Conservation (phyloP, 768 basidiomycete genomes). For the Boletus pseudopeckii region DNA sequence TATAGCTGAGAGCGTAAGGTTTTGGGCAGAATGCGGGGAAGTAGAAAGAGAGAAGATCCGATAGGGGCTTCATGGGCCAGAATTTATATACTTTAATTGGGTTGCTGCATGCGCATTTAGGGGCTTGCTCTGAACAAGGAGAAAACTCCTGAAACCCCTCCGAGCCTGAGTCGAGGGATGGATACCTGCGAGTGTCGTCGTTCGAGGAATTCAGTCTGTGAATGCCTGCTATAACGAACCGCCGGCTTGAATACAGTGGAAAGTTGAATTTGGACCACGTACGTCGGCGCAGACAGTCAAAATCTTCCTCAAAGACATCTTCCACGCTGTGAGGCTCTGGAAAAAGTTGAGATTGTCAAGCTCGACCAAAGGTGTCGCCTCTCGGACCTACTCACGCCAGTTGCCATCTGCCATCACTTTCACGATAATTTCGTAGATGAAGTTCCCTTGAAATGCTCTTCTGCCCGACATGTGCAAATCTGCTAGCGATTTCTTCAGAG, state of each 20-base stretch:
- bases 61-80: background rate
- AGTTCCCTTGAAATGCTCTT: conserved; percentile 63
- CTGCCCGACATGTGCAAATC: conserved; percentile 92
- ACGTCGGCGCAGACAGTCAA: background rate
- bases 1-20: background rate
- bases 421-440: background rate
- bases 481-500: conserved; percentile 73
- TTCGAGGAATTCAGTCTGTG: background rate
- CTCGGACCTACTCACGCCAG: background rate
- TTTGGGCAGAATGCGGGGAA: background rate
- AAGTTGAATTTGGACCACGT: background rate
- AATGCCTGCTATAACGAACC: too few relatives aligned
- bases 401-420: too few relatives aligned
- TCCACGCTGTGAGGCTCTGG: background rate
- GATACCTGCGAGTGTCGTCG: background rate
- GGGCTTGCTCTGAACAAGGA: background rate
- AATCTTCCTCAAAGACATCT: background rate
- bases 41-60: background rate
- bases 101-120: background rate
- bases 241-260: background rate
- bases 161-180: background rate
- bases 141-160: background rate
- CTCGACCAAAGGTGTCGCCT: background rate
- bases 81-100: background rate
- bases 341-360: background rate